Evolutionary conservation across 306 rosid species (phyloP), one percentile per base, ranked within the genome.

Genomic region (Bauhinia variegata): DNA sequence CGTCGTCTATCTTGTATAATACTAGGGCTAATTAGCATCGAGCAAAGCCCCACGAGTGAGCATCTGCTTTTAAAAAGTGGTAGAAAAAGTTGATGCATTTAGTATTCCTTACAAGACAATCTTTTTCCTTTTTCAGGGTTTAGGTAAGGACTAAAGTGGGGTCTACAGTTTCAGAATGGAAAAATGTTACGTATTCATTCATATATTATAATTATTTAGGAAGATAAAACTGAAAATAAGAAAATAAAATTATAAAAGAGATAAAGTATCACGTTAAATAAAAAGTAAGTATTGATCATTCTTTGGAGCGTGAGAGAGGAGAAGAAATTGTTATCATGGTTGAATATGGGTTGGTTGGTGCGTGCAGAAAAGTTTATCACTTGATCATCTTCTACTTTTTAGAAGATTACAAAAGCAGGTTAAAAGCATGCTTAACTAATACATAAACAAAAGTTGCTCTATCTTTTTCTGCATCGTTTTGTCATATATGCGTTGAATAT

Each of bases 91-190:
- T 59, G 46, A 63, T 72, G 74, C 60, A 72, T 78, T 58, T 76
- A 67, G 71, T 68, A 57, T 82, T 86, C 74, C 92, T 89, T 86
- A 77, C 75, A 60, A 70, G 75, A 78, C 86, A 82, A 81, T 81
- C 73, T 68, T 67, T 79, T 79, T 36, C 76, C 86, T 77, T 72
- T 63, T 54, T 57, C 65, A 69, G 81, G 78, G 74, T 71, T 89
- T 81, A 70, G 87, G 87, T 83, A 54, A 70, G 41, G 65, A 70
- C 70, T 76, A 65, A 55, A 61, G 50, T 54, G 63, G 50, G 68
- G 19, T n/a, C n/a, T n/a, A n/a, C n/a, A n/a, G n/a, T n/a, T n/a
- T n/a, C n/a, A n/a, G n/a, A n/a, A n/a, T n/a, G n/a, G n/a, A n/a
- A n/a, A n/a, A n/a, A n/a, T n/a, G n/a, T n/a, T n/a, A n/a, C n/a